Conservation (phyloP, 1,139 yeast species). For the Debaryomycetaceae sp. region DNA sequence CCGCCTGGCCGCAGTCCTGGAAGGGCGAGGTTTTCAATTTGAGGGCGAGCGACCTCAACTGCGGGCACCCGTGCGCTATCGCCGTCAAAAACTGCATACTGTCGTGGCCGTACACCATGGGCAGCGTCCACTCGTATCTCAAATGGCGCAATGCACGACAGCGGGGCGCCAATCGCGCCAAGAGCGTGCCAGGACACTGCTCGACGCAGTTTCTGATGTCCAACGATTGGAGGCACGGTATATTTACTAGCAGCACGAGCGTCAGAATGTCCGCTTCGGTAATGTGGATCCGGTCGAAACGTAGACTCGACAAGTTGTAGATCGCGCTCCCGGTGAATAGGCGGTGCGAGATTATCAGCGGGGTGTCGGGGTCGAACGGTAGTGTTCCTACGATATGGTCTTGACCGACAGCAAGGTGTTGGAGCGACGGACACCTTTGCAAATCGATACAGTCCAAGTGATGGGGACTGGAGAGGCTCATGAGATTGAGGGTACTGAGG, state of each 20-base stretch:
- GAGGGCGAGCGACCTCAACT: not conserved
- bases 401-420: not conserved
- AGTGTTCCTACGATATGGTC: not conserved
- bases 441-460: slow-evolving; percentile 2
- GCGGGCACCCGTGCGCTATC: not conserved
- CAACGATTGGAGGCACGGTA: not conserved
- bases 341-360: not conserved
- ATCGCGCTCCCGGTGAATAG: too few species aligned
- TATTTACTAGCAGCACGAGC: too few species aligned
- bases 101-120: not conserved
- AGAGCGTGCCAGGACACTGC: not conserved
- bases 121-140: not conserved
- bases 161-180: not conserved
- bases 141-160: not conserved
- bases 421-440: not conserved
- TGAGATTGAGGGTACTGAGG: slow-evolving; percentile 1
- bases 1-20: not conserved
- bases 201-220: not conserved
- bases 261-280: too few species aligned
- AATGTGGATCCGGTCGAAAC: too few species aligned
- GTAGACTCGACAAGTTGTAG: too few species aligned
- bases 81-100: not conserved
- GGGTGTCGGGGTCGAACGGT: not conserved
- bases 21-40: not conserved
- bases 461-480: slow-evolving; percentile 2